These are phyloP conservation scores for Detonula confervacea DNA, from an alignment of 352 stramenopile genomes.

Conservation along the genomic window DNA sequence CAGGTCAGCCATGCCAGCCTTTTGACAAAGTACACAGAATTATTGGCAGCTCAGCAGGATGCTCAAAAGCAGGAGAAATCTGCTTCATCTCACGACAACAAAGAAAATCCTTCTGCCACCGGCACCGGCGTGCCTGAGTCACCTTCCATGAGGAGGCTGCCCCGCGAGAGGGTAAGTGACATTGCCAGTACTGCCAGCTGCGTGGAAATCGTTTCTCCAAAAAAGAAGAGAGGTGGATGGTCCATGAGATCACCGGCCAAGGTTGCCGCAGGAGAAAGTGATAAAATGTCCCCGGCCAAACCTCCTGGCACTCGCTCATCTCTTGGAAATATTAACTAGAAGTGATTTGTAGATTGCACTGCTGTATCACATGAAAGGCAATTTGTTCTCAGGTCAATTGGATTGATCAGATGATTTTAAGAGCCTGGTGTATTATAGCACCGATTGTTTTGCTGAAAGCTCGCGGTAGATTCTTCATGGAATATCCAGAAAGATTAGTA, in stretches of 20 bases:
- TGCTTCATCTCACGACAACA: not conserved
- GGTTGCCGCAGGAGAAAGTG: slow-evolving; percentile 5
- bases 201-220: slow-evolving; percentile 39
- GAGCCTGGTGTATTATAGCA: no score
- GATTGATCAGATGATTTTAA: no score
- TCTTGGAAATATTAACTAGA: slow-evolving; percentile 30
- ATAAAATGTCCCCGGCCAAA: slow-evolving; percentile 22
- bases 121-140: not conserved
- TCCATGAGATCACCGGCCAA: slow-evolving; percentile 45
- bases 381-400: no score
- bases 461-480: no score
- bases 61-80: not conserved
- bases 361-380: no score
- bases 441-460: no score
- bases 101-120: slow-evolving; percentile 26
- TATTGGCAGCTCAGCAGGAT: slow-evolving; percentile 13
- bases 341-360: not conserved
- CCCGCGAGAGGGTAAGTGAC: slow-evolving; percentile 44
- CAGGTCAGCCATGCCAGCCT: slow-evolving; percentile 35
- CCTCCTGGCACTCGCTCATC: slow-evolving; percentile 15
- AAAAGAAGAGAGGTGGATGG: slow-evolving; percentile 39
- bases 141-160: slow-evolving; percentile 38
- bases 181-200: slow-evolving; percentile 39
- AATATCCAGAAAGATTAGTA: no score
- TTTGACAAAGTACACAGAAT: slow-evolving; percentile 39